A percentile compares a stretch with the other conserved stretches of the same genome.
phyloP scores from a whole-genome alignment of 73 alveolate genomes.

The Symbiodinium natans region DNA sequence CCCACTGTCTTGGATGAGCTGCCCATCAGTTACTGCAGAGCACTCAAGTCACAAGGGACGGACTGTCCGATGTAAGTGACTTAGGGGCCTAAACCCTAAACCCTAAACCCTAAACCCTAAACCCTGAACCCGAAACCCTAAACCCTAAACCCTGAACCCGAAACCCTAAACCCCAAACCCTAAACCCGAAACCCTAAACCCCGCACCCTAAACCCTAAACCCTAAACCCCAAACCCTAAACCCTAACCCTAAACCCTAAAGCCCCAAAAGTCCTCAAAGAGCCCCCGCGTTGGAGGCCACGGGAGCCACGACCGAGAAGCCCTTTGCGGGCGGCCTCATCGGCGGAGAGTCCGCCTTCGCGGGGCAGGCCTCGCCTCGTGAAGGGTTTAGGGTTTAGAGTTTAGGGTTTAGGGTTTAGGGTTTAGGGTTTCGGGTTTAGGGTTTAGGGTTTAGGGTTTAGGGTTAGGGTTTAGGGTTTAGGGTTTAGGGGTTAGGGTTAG shows the following conservation, averaged over 20 bases:
- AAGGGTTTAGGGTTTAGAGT: neutral
- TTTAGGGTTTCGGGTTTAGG: neutral
- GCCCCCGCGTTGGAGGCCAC: neutral
- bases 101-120: neutral
- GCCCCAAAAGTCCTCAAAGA: no score
- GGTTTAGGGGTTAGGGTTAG: neutral
- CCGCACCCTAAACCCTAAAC: neutral
- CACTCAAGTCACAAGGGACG: no score
- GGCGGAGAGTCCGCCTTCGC: slow-evolving; percentile 66
- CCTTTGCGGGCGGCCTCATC: slow-evolving; percentile 52
- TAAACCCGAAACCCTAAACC: neutral
- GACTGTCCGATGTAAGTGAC: no score
- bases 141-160: neutral
- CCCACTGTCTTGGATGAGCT: no score
- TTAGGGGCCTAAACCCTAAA: no score
- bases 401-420: neutral
- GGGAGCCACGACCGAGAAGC: neutral
- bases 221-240: neutral
- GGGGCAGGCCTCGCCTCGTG: neutral
- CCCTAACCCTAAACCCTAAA: neutral
- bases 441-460: neutral
- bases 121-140: neutral
- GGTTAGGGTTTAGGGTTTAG: no score
- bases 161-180: neutral
- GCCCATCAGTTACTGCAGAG: no score